Base-by-base conservation (phyloP, 768 basidiomycete species). In the Amanita inopinata region DNA sequence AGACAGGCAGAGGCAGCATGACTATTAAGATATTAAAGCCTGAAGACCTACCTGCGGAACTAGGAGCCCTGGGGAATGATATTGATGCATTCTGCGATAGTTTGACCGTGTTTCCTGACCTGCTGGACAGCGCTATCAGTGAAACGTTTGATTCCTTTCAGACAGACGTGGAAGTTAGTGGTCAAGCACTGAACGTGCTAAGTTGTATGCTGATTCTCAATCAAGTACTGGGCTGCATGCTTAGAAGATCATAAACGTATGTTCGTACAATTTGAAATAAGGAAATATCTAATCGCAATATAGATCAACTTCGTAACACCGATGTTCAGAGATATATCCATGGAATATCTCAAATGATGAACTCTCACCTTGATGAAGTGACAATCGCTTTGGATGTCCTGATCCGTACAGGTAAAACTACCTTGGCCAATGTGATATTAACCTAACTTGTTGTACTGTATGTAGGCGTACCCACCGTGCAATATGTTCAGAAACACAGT, bases 71-170 rank as follows among this genome's bases (percentile, higher is more conserved):
- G 28, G 79, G 81, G 2, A 64, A 63, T 12, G 80, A 79, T 42
- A 71, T 85, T 11, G 73, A 67, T 14, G 77, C 74, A 0, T 86
- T 86, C 52, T 56, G 81, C 43, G 67, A 76, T 33, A 78, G 78
- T 49, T 57, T 86, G 49, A 83, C 84, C 42, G 82, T 85, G 52
- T 85, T 86, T 48, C 83, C 82, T 0, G 83, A 84, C 54, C 81
- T 83, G 50, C 76, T 70, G 19, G 80, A 85, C 37, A 80, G 85
- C 47, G 76, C 73, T 4, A 74, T 74, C 42, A 83, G 83, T 52
- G 64, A 73, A 0, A 78, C 80, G 3, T 78, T 84, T 42, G 50
- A 70, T 39, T 71, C 75, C 8, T 80, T 85, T 37, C 76, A 82
- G 54, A 74, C 74, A 0, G 82, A 86, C 56, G 61, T 85, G 25